phyloP scores from a whole-genome alignment of 2,329 filamentous ascomycete genomes.

The Phaeophleospora eucalypticola region DNA sequence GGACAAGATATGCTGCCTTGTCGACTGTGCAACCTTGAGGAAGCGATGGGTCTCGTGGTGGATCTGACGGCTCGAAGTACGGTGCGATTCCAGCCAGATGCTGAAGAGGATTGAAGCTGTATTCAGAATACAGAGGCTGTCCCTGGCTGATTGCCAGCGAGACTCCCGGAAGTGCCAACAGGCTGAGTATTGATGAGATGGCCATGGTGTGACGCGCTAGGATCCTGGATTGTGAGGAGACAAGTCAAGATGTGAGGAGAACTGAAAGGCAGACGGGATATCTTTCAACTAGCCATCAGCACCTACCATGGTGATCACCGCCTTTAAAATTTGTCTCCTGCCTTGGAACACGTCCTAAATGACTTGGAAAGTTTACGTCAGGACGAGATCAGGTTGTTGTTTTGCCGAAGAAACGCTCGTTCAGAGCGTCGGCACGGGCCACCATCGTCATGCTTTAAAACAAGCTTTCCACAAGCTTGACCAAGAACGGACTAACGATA shows the following conservation, averaged over 20 bases:
- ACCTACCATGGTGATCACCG: background rate
- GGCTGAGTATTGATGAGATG: background rate
- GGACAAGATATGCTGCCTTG: constrained; percentile 46
- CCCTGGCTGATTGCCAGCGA: constrained; percentile 20
- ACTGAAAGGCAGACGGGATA: background rate
- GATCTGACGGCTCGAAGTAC: constrained; percentile 48
- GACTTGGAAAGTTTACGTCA: background rate
- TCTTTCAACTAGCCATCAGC: no score
- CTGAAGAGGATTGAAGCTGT: constrained; percentile 46
- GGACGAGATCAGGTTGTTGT: background rate
- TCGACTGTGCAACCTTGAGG: constrained; percentile 51
- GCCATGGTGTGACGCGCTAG: no score
- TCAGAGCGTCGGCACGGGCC: background rate
- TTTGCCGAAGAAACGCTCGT: background rate
- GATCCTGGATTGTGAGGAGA: no score
- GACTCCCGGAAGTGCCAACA: constrained; percentile 14
- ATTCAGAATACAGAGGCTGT: constrained; percentile 31
- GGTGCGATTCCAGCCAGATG: constrained; percentile 50
- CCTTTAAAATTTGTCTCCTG: background rate
- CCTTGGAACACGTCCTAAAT: background rate
- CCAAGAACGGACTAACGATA: no score
- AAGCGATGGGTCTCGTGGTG: constrained; percentile 44
- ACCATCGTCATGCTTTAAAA: background rate
- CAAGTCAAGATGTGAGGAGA: background rate
- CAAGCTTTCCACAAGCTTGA: no score